These are phyloP conservation scores for Candida tetrigidarum DNA, from an alignment of 1,139 yeast species.

Conservation along the genomic window DNA sequence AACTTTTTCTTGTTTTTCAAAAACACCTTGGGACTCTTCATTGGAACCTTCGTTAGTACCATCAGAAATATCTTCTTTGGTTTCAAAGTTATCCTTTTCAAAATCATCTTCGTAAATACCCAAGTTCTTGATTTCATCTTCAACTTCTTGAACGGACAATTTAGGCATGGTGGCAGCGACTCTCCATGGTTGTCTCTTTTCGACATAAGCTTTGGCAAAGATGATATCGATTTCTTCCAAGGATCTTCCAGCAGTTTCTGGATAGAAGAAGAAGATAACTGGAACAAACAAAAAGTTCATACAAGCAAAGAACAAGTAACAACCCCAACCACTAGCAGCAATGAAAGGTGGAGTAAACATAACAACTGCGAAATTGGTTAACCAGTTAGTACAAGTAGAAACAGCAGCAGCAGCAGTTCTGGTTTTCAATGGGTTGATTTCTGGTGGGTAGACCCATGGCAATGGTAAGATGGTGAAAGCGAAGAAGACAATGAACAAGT, in stretches of 20 bases:
- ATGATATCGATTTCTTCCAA: constrained; percentile 53
- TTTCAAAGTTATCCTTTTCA: constrained; percentile 39
- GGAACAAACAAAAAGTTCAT: constrained; percentile 45
- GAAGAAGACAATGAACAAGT: constrained; percentile 56
- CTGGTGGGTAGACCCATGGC: constrained; percentile 67
- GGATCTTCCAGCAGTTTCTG: constrained; percentile 52
- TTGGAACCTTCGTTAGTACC: constrained; percentile 17
- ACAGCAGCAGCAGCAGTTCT: constrained; percentile 61
- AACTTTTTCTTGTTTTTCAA: constrained; percentile 14
- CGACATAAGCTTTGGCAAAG: constrained; percentile 49
- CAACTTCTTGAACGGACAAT: constrained; percentile 48
- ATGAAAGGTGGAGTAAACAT: constrained; percentile 53
- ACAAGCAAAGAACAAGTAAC: constrained; percentile 47
- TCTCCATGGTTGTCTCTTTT: constrained; percentile 51
- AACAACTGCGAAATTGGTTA: constrained; percentile 50
- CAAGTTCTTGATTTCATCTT: constrained; percentile 49
- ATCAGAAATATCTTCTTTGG: constrained; percentile 29
- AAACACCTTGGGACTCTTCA: constrained; percentile 14
- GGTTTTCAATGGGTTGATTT: constrained; percentile 63
- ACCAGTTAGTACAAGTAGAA: constrained; percentile 53
- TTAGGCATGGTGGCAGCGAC: constrained; percentile 57
- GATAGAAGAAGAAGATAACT: constrained; percentile 49
- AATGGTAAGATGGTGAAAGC: constrained; percentile 61
- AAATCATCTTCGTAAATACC: constrained; percentile 51
- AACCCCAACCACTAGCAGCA: constrained; percentile 42